Base-by-base conservation (phyloP, 78 protist species). In the Dictyostelium brefeldianum region DNA sequence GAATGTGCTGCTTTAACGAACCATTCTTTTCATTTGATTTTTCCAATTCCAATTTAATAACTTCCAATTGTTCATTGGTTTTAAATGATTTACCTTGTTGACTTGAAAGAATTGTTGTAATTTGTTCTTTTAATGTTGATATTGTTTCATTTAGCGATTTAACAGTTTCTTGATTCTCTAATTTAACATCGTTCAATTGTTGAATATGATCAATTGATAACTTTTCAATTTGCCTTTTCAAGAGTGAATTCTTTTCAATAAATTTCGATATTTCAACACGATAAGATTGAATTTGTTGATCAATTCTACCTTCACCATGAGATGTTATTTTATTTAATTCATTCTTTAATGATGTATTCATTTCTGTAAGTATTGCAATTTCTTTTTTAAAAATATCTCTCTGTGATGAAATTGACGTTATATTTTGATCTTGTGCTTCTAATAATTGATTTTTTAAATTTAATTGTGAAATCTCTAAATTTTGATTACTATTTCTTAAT, bases 401-500 rank as follows among this genome's bases (percentile, higher is more conserved):
- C 1, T 29, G 36, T 17, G 25, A 22, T 27, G 12, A 27, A 11
- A 11, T 31, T 12, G 10, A 9, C 0, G 15, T 15, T 14, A 12
- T 7, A 67, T 67, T 15, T 31, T 67, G 75, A 67, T 67, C 48
- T 18, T 67, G 47, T 1, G 31, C 4, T 7, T 67, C 75, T 11
- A 31, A 15, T 17, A 67, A 31, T 31, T 67, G 46, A 67, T 67
- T 67, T 15, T 67, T 67, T 12, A 43, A 67, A 67, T 31, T 31
- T n/a, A 67, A 31, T 31, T 29, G 31, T 5, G 75, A 67, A 15
- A 67, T 67, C 75, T 67, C 75, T 67, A 67, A 67, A 67, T 67
- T 67, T 41, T 67, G 43, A 12, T 67, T 67, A 17, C 31, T 47
- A 67, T 67, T 31, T 67, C 36, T 67, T 27, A 67, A 17, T 31